Conservation (phyloP, 2,329 filamentous ascomycete genomes). For the Geosmithia putterillii region DNA sequence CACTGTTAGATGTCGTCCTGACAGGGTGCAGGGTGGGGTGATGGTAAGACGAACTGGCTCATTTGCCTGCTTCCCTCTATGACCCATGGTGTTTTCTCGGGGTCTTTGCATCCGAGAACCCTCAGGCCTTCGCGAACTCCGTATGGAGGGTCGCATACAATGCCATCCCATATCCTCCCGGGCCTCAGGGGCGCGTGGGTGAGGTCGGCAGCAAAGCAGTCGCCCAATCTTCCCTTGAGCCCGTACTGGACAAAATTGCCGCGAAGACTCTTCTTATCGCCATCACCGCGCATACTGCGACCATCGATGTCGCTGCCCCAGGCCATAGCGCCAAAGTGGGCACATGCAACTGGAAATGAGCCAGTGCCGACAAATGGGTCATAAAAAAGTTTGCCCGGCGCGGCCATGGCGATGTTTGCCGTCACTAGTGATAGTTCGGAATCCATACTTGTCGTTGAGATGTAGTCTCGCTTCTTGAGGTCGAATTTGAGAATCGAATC, state of each 20-base stretch:
- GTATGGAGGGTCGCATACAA: constrained; percentile 92
- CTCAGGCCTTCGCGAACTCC: constrained; percentile 85
- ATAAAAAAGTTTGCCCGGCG: constrained; percentile 75
- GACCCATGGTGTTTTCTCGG: constrained; percentile 43
- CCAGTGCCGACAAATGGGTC: constrained; percentile 95
- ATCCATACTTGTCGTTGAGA: constrained; percentile 96
- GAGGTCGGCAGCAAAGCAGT: constrained; percentile 74
- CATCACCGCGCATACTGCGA: constrained; percentile 67
- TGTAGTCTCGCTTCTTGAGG: constrained; percentile 86
- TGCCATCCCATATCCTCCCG: constrained; percentile 65
- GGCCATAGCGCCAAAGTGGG: constrained; percentile 74
- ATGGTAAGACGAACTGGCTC: not conserved
- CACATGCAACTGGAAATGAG: constrained; percentile 80
- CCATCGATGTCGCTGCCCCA: constrained; percentile 93
- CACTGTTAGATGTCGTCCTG: not conserved
- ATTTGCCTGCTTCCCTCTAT: constrained; percentile 58
- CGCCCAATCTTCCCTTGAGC: constrained; percentile 53
- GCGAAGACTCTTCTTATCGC: constrained; percentile 32
- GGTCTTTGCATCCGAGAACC: constrained; percentile 69
- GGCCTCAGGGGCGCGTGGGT: constrained; percentile 67
- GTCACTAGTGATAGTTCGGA: constrained; percentile 84
- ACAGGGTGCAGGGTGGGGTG: not conserved
- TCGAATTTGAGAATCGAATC: constrained; percentile 64
- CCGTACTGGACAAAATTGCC: constrained; percentile 82
- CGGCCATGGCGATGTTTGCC: constrained; percentile 78